Evolutionary conservation across 345 rosid genomes (phyloP).

Genomic region (Acer yangbiense): DNA sequence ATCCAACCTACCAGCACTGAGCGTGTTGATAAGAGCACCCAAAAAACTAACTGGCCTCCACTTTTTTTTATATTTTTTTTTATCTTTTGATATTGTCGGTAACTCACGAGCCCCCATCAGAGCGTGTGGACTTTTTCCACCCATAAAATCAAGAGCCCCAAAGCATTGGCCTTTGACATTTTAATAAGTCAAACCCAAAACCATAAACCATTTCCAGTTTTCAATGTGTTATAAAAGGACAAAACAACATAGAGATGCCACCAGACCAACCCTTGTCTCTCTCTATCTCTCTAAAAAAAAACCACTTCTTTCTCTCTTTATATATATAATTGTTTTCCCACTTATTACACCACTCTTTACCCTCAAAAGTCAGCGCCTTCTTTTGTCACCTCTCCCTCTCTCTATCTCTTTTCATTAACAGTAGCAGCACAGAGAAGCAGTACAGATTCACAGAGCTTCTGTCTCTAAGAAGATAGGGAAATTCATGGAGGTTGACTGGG

Average conservation of each 20-base stretch:
- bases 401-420: conserved; percentile 27
- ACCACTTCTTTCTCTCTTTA: conserved; percentile 28
- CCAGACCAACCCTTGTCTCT: neutral
- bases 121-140: conserved; percentile 40
- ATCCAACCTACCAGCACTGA: neutral
- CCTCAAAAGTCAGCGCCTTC: conserved; percentile 85
- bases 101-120: conserved; percentile 30
- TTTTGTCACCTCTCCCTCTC: conserved; percentile 42
- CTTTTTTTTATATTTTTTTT: neutral
- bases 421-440: conserved; percentile 23
- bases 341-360: conserved; percentile 33
- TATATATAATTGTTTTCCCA: conserved; percentile 27
- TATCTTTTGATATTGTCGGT: conserved; percentile 36
- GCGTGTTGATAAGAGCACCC: conserved; percentile 27
- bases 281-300: conserved; percentile 13
- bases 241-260: conserved; percentile 69
- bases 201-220: conserved; percentile 44
- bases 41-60: conserved; percentile 22
- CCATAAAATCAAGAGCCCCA: neutral
- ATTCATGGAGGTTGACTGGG: conserved; percentile 88
- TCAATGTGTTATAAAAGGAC: conserved; percentile 33
- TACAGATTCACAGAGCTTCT: conserved; percentile 39
- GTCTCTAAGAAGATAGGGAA: conserved; percentile 18
- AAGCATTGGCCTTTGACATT: conserved; percentile 51
- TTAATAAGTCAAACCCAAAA: conserved; percentile 48